Evolutionary conservation across 805 yeast genomes (phyloP), one percentile per base, ranked within the genome.

Genomic region (Brettanomyces anomalus): DNA sequence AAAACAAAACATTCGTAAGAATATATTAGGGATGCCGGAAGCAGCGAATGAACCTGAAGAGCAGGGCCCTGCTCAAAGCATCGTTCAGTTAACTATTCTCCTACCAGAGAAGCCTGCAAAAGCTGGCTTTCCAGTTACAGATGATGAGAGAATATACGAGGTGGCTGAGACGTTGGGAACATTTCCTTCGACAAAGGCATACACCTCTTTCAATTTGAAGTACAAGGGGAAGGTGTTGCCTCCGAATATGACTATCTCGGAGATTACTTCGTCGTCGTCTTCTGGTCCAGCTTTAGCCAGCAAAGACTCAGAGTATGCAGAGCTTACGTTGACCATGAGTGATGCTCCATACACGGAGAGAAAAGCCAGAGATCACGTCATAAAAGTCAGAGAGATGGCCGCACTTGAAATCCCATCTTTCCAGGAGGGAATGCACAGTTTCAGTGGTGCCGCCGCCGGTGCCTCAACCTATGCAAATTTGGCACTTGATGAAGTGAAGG

Each of bases 331-430:
- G 39, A 61, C 58, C 15, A 58, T 85, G 47, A 68, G 62, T 33
- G 75, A 75, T 44, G 72, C 69, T 42, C 67, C 80, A 1, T 85
- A 85, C 66, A 78, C 71, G 45, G 79, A 76, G 56, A 67, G 72
- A 36, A 65, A 71, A 26, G 79, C 84, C 24, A 66, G 77, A 46
- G 74, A 72, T 21, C 95, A 87, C 58, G 58, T 86, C 35, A 58
- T 65, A 40, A 75, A 75, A 46, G 72, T 79, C 39, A 76, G 94
- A 57, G 87, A 80, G 43, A 64, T 68, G 39, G 68, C 74, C 35
- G 80, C 77, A 3, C 65, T 80, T 49, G 72, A 71, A 43, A 62
- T 65, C 37, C 59, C 68, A 18, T 70, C 73, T 45, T 74, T 72
- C 31, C 62, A 70, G 30, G 65, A 66, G 28, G 62, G 71, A 11